phyloP scores from a whole-genome alignment of 2,329 filamentous ascomycete species.

The Xylogone sp. region DNA sequence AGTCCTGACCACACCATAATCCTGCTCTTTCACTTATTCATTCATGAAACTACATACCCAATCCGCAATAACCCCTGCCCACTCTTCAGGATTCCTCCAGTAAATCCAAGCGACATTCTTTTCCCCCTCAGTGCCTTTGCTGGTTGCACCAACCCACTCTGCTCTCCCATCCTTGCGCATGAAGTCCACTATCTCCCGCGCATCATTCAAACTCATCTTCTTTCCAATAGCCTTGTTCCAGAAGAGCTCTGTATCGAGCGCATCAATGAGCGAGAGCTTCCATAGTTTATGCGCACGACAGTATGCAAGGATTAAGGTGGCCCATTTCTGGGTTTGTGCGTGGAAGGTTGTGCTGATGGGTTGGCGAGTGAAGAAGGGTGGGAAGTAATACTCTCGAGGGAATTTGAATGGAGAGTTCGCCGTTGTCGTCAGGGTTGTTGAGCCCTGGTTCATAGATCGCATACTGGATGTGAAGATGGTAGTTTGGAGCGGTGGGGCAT shows the following conservation, averaged over 20 bases:
- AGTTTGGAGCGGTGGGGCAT: background rate
- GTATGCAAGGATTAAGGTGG: slow-evolving; percentile 79
- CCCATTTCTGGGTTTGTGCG: slow-evolving; percentile 81
- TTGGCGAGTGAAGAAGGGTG: slow-evolving; percentile 82
- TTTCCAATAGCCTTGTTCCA: slow-evolving; percentile 51
- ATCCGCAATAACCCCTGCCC: slow-evolving; percentile 72
- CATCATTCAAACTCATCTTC: slow-evolving; percentile 46
- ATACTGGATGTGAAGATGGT: background rate
- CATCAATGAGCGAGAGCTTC: slow-evolving; percentile 64
- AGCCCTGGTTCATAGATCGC: background rate
- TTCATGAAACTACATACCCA: slow-evolving; percentile 49
- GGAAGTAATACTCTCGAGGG: slow-evolving; percentile 68
- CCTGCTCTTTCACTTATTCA: background rate
- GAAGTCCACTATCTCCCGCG: slow-evolving; percentile 54
- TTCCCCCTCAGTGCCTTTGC: slow-evolving; percentile 30
- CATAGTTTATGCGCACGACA: slow-evolving; percentile 74
- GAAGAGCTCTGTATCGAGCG: slow-evolving; percentile 55
- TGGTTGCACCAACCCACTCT: slow-evolving; percentile 56
- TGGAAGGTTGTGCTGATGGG: slow-evolving; percentile 69
- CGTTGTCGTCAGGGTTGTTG: background rate
- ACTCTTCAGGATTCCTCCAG: slow-evolving; percentile 87
- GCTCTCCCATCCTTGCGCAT: slow-evolving; percentile 57
- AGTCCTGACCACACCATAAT: background rate
- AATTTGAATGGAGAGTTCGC: slow-evolving; percentile 43
- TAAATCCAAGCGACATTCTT: slow-evolving; percentile 68